Base-by-base conservation (phyloP, 495 filamentous ascomycete genomes). In the Oidiodendron maius region DNA sequence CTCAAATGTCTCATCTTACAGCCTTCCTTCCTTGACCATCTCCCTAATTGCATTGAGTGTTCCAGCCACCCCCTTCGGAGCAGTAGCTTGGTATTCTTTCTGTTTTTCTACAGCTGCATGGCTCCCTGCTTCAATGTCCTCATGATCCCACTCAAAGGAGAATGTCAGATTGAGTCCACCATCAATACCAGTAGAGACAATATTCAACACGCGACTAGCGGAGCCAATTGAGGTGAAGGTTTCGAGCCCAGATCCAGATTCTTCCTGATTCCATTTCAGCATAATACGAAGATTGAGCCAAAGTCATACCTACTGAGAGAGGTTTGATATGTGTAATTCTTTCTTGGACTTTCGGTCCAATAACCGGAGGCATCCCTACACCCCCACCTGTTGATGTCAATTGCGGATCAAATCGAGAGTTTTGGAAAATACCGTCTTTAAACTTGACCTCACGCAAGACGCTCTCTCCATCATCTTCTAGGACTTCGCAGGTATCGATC, bases 91-190 rank as follows among this genome's bases (percentile, higher is more conserved):
- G 30, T 57, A 57, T 60, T 57, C 48, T 16, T 53, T 24, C 47
- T 62, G 32, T 20, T 56, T 57, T 41, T 55, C 50, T 44, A 63
- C 46, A 10, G 66, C 65, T 17, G 64, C 66, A 39, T 55, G 41
- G 21, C 48, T 52, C 8, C 49, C 49, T 16, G 28, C 32, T 11
- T 61, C 55, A 11, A 67, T 51, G 4, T 66, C 61, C 0, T 66
- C 62, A 41, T 75, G 61, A 11, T 59, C 61, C 68, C 71, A 75
- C 45, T 78, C 73, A 48, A 78, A 81, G 15, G 71, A 69, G 54
- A 75, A 81, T 3, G 77, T 81, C 64, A 81, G 64, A 21, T 67
- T 66, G 5, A 76, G 54, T 22, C 73, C 71, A 5, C 65, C 67
- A 17, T 48, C 46, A 5, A 60, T 53, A 2, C 75, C 74, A 16